These are phyloP conservation scores for Achaetomium macrosporum DNA, from an alignment of 2,329 filamentous ascomycete genomes.

Conservation along the genomic window DNA sequence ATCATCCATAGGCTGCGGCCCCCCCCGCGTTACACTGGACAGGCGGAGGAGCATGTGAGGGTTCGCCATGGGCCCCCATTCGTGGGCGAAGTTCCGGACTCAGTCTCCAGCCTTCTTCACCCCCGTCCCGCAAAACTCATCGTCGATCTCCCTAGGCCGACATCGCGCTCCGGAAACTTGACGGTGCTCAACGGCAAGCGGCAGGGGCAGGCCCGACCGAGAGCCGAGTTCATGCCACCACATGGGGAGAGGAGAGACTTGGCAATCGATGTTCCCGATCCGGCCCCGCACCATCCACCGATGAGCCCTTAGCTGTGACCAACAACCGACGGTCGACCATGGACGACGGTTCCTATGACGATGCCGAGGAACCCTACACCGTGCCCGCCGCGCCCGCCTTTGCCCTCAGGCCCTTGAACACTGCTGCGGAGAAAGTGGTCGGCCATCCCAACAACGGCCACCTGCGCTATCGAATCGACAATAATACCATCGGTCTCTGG, in stretches of 20 bases:
- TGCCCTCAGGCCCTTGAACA: constrained; percentile 16
- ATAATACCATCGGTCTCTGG: constrained; percentile 19
- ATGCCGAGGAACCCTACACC: background rate
- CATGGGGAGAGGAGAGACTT: background rate
- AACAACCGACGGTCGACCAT: constrained; percentile 11
- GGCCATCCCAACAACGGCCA: constrained; percentile 1
- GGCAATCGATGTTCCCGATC: background rate
- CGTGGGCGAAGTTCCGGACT: background rate
- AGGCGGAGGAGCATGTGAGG: constrained; percentile 10
- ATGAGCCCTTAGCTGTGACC: constrained; percentile 6
- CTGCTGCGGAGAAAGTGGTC: constrained; percentile 12
- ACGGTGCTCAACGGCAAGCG: too few relatives aligned
- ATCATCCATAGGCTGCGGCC: background rate
- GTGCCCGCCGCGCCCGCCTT: constrained; percentile 10
- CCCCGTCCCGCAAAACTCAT: background rate
- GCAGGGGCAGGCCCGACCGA: too few relatives aligned
- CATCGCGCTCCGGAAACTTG: too few relatives aligned
- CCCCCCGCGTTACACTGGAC: constrained; percentile 1
- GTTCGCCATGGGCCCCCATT: background rate
- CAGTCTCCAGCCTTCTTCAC: background rate
- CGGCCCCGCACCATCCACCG: constrained; percentile 15
- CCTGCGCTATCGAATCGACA: constrained; percentile 6
- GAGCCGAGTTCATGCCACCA: constrained; percentile 9
- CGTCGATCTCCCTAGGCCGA: background rate
- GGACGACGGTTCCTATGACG: constrained; percentile 10